Conservation (phyloP, 495 filamentous ascomycete species). For the Xylaria curta region DNA sequence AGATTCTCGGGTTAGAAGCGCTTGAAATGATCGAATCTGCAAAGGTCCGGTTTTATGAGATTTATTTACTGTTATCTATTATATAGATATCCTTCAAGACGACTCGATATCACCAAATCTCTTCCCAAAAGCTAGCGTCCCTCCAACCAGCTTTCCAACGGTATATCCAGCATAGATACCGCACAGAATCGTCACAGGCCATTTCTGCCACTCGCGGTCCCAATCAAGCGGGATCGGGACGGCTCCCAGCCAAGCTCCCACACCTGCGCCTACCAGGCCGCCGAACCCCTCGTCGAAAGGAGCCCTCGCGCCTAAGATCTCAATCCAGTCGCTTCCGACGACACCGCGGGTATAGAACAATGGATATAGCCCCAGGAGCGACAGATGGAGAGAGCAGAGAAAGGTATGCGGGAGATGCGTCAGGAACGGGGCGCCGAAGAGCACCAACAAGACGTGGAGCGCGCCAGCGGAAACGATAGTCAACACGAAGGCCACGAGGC, state of each 20-base stretch:
- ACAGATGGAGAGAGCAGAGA: conserved; percentile 80
- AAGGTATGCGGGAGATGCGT: conserved; percentile 80
- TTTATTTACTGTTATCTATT: background rate
- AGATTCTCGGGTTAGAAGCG: background rate
- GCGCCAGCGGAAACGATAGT: conserved; percentile 61
- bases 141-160: conserved; percentile 46
- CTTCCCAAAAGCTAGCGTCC: conserved; percentile 48
- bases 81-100: background rate
- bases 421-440: conserved; percentile 90
- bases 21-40: background rate
- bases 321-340: conserved; percentile 72
- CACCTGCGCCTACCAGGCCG: conserved; percentile 65
- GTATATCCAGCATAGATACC: conserved; percentile 52
- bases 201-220: conserved; percentile 96
- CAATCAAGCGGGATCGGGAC: conserved; percentile 96
- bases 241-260: conserved; percentile 77
- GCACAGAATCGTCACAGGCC: conserved; percentile 82
- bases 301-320: conserved; percentile 62
- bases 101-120: conserved; percentile 35
- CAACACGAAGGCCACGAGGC: conserved; percentile 68
- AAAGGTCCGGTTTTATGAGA: background rate
- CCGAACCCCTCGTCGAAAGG: conserved; percentile 74
- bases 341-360: conserved; percentile 87
- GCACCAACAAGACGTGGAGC: conserved; percentile 70
- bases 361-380: conserved; percentile 74